These are phyloP conservation scores for Pinus albicaulis DNA, from an alignment of 75 land plant species.

Conservation along the genomic window DNA sequence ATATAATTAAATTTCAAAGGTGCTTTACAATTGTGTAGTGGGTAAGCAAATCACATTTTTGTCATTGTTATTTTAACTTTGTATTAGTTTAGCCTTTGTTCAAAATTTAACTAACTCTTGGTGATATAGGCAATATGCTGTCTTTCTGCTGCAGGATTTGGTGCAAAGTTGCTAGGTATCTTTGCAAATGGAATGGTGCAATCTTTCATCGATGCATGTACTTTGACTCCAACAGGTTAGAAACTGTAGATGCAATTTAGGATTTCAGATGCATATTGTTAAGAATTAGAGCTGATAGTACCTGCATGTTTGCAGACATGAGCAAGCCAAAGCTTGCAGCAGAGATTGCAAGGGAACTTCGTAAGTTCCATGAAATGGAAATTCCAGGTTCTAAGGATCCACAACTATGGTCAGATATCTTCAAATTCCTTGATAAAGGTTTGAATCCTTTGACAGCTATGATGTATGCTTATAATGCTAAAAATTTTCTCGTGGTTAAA, in stretches of 20 bases:
- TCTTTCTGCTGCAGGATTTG: slow-evolving; percentile 96
- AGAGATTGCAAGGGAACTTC: slow-evolving; percentile 82
- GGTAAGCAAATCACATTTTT: background rate
- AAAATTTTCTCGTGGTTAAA: background rate
- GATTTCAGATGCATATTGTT: background rate
- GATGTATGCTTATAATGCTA: too few species aligned
- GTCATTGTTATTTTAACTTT: slow-evolving; percentile 1
- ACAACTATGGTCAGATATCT: slow-evolving; percentile 85
- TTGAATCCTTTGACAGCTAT: background rate
- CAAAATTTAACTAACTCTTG: slow-evolving; percentile 12
- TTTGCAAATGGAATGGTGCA: slow-evolving; percentile 99
- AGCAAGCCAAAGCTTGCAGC: slow-evolving; percentile 64
- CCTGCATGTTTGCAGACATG: slow-evolving; percentile 62
- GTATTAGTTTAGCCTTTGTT: background rate
- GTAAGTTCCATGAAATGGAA: slow-evolving; percentile 70
- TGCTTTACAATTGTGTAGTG: slow-evolving; percentile 2
- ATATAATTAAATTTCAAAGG: background rate
- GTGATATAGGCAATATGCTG: slow-evolving; percentile 55
- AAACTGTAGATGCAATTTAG: background rate
- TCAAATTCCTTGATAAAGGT: slow-evolving; percentile 84
- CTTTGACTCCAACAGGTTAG: slow-evolving; percentile 71
- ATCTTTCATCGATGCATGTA: slow-evolving; percentile 84
- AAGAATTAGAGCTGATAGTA: background rate
- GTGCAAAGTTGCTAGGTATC: slow-evolving; percentile 84
- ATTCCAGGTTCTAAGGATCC: slow-evolving; percentile 94